Evolutionary conservation across 1,139 yeast species (phyloP).

Genomic region (Blastobotrys serpentis): DNA sequence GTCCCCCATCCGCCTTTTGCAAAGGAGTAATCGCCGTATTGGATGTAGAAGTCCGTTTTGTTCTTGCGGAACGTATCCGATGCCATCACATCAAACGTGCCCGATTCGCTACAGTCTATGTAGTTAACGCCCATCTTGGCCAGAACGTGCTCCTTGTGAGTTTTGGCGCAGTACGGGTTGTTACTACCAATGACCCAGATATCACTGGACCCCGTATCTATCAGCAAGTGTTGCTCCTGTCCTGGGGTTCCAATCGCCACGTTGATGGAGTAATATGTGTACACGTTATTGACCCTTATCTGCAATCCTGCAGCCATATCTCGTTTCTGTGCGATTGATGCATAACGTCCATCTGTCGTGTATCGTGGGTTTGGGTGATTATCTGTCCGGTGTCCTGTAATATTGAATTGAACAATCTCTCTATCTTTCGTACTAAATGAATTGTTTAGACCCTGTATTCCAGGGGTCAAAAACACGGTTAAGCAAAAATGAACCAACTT

Average conservation of each 20-base stretch:
- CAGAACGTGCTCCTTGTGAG: slow-evolving; percentile 12
- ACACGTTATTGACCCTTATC: slow-evolving; percentile 25
- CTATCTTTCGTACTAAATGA: no score
- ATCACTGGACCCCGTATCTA: slow-evolving; percentile 53
- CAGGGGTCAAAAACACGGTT: no score
- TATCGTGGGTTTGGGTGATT: slow-evolving; percentile 17
- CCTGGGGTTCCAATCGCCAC: slow-evolving; percentile 42
- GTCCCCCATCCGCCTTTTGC: slow-evolving; percentile 50
- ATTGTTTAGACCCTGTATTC: no score
- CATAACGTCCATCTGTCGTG: background rate
- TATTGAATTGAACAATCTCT: background rate
- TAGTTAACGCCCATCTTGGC: slow-evolving; percentile 16
- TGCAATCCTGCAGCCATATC: slow-evolving; percentile 10
- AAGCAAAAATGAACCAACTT: no score
- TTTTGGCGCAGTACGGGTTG: slow-evolving; percentile 35
- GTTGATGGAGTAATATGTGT: slow-evolving; percentile 39
- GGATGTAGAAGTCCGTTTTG: slow-evolving; percentile 40
- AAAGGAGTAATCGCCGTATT: slow-evolving; percentile 61
- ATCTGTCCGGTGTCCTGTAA: background rate
- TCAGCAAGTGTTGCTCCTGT: slow-evolving; percentile 37
- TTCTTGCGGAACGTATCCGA: slow-evolving; percentile 26
- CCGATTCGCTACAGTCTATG: slow-evolving; percentile 21
- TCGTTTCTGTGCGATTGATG: slow-evolving; percentile 4
- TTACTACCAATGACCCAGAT: slow-evolving; percentile 52
- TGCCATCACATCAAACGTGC: slow-evolving; percentile 26